Evolutionary conservation across 805 yeast species (phyloP).

Genomic region (Saturnispora silvae): DNA sequence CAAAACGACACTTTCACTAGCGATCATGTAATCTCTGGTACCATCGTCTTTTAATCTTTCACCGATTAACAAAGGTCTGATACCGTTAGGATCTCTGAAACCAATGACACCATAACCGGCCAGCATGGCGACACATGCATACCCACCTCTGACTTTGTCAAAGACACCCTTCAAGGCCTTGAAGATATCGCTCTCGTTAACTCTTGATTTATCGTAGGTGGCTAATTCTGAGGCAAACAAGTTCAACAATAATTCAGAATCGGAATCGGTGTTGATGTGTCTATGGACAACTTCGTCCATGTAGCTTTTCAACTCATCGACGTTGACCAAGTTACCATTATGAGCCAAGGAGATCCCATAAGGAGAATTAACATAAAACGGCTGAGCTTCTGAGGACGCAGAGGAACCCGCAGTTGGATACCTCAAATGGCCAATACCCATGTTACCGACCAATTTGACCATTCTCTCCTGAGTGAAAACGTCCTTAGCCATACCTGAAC

Average conservation of each 20-base stretch:
- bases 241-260: constrained; percentile 82
- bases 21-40: constrained; percentile 78
- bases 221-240: constrained; percentile 88
- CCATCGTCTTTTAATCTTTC: constrained; percentile 67
- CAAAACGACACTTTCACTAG: constrained; percentile 89
- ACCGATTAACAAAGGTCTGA: constrained; percentile 83
- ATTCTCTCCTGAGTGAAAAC: constrained; percentile 83
- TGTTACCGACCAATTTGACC: constrained; percentile 72
- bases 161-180: constrained; percentile 77
- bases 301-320: constrained; percentile 60
- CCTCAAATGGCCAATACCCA: constrained; percentile 92
- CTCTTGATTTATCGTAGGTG: constrained; percentile 85
- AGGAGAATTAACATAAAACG: constrained; percentile 95
- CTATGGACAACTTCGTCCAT: constrained; percentile 93
- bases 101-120: constrained; percentile 96
- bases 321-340: constrained; percentile 91
- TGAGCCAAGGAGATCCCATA: constrained; percentile 87
- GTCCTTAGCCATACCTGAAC: constrained; percentile 97
- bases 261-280: constrained; percentile 95
- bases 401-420: constrained; percentile 97
- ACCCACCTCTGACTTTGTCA: constrained; percentile 84
- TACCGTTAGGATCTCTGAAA: constrained; percentile 95
- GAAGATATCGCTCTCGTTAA: constrained; percentile 82
- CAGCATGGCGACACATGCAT: constrained; percentile 87
- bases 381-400: constrained; percentile 96